Conservation (phyloP, 805 yeast species). For the Suhomyces sp. region DNA sequence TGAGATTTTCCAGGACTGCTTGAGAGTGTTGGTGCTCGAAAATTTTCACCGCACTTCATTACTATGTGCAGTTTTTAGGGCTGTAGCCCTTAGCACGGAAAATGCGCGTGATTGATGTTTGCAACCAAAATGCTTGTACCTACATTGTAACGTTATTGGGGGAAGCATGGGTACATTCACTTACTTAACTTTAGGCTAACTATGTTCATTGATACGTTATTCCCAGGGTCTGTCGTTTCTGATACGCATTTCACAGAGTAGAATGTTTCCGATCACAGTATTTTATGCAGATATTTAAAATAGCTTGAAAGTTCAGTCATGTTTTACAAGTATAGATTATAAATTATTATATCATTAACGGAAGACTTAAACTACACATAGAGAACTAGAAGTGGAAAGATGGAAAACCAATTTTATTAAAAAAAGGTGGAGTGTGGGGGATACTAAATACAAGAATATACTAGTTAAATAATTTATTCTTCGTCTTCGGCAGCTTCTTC, state of each 20-base stretch:
- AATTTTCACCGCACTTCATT: constrained; percentile 7
- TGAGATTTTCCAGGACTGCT: background rate
- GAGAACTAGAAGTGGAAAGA: constrained; percentile 11
- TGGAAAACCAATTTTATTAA: constrained; percentile 11
- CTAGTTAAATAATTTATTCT: constrained; percentile 51
- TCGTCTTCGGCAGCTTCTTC: constrained; percentile 74
- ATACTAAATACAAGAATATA: constrained; percentile 7
- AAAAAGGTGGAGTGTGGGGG: constrained; percentile 5
- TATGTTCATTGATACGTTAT: too few relatives aligned
- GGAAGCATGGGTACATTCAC: too few relatives aligned
- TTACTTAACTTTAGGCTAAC: too few relatives aligned
- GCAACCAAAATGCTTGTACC: too few relatives aligned
- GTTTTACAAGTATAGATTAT: too few relatives aligned
- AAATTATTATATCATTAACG: constrained; percentile 6
- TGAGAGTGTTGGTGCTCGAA: constrained; percentile 6
- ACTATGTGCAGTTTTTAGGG: constrained; percentile 3
- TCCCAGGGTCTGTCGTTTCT: too few relatives aligned
- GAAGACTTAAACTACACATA: constrained; percentile 12
- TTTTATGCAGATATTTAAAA: too few relatives aligned
- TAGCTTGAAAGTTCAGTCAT: too few relatives aligned
- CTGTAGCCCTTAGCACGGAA: constrained; percentile 11
- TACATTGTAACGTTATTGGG: too few relatives aligned
- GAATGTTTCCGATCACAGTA: too few relatives aligned
- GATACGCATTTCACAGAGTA: too few relatives aligned
- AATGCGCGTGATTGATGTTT: background rate